Base-by-base conservation (phyloP, 2,329 filamentous ascomycete species). In the Phoma herbarum region DNA sequence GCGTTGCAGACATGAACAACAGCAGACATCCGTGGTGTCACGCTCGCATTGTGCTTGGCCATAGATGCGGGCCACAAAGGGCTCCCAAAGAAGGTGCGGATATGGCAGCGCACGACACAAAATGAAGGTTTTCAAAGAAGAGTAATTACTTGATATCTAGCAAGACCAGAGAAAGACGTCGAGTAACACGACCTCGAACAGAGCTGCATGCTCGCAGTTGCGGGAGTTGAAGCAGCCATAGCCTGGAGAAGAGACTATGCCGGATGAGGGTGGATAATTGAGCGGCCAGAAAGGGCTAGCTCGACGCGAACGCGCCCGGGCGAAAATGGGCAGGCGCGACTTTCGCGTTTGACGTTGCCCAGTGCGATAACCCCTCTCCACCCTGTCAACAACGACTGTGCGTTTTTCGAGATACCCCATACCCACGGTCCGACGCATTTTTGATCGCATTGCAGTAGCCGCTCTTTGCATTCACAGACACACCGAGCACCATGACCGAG, bases 401-500 rank as follows among this genome's bases (percentile, higher is more conserved):
- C 50, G 18, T 59, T 59, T 59, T 54, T 46, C 31, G 51, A 54
- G 56, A 59, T 59, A 59, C 31, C 50, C 50, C 56, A 43, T 53
- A 54, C 18, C 18, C 25, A 46, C 29, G 18, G 28, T 46, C 26
- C n/a, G 18, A 51, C 50, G 56, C 31, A n/a, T 41, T 16, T 28
- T 31, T n/a, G 14, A 37, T 35, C 14, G 56, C 25, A 48, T 29
- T 25, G 23, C 28, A 18, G 8, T 20, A 46, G 29, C 12, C 45
- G 51, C 41, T 23, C 11, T 23, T 18, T 11, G 22, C 35, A 18
- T 25, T 12, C 5, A 3, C 29, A 35, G n/a, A 35, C 11, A 45
- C 44, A 37, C 22, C 35, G 50, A 48, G 43, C 63, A 66, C 29
- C 56, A 76, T 76, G 74, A 52, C 68, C 48, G 71, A 73, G 49